A percentile compares a stretch with the other conserved stretches of the same genome.
Evolutionary conservation across 2,329 filamentous ascomycete species (phyloP).

Genomic region (Ambrosiella beaveri): DNA sequence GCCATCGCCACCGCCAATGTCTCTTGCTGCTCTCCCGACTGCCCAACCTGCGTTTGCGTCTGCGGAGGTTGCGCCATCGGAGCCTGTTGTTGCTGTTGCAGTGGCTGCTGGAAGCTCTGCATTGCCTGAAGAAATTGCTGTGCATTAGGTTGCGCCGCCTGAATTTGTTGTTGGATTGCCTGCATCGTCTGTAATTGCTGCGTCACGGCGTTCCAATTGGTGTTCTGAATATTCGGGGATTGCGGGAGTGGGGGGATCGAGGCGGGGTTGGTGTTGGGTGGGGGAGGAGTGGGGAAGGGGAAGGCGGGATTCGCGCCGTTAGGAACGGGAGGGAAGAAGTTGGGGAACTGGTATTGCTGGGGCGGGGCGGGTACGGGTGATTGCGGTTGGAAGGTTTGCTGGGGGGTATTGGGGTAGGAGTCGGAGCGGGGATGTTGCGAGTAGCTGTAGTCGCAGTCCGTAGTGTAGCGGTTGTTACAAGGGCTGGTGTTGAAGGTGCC

Average conservation of each 20-base stretch:
- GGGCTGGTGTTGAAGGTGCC: background rate
- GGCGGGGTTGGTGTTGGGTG: conserved; percentile 4
- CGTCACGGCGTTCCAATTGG: background rate
- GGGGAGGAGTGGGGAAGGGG: conserved; percentile 4
- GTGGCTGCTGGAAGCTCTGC: conserved; percentile 14
- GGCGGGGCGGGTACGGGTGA: background rate
- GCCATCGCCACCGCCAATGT: conserved; percentile 6
- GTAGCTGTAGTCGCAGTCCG: background rate
- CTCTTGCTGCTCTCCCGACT: conserved; percentile 13
- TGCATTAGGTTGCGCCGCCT: background rate
- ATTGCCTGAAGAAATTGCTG: no score
- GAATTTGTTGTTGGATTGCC: conserved; percentile 14
- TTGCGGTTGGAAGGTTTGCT: background rate
- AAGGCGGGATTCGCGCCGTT: background rate
- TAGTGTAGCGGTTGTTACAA: background rate
- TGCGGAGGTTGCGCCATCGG: conserved; percentile 17
- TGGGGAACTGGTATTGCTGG: conserved; percentile 1
- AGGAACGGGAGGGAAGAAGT: background rate
- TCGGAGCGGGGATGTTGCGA: background rate
- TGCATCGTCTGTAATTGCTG: conserved; percentile 4
- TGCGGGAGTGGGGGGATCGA: conserved; percentile 3
- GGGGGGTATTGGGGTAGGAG: background rate
- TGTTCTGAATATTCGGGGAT: background rate
- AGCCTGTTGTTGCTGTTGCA: conserved; percentile 17
- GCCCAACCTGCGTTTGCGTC: conserved; percentile 18